phyloP scores from a whole-genome alignment of 345 rosid species.

The Gossypium arboreum region DNA sequence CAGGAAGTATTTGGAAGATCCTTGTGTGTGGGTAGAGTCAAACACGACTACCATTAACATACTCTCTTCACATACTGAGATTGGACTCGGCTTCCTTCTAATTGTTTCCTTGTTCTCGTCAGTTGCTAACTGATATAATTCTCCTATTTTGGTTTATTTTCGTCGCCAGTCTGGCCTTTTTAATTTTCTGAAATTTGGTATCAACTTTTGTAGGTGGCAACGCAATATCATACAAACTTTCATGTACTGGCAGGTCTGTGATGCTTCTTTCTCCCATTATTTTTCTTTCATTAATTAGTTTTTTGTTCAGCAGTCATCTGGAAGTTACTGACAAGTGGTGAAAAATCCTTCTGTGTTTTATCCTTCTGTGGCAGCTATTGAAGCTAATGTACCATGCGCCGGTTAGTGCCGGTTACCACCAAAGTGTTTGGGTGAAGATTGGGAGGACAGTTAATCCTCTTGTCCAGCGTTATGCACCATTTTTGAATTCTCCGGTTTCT shows the following conservation, averaged over 20 bases:
- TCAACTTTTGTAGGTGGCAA: constrained; percentile 70
- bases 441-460: not conserved
- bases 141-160: not conserved
- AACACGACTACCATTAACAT: constrained; percentile 77
- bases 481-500: not conserved
- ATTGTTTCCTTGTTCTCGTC: constrained; percentile 75
- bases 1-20: constrained; percentile 90
- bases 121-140: constrained; percentile 24
- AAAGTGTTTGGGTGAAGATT: not conserved
- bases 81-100: constrained; percentile 83
- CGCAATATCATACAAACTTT: constrained; percentile 88
- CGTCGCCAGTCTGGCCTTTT: not conserved
- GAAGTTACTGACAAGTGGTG: not conserved
- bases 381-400: not conserved
- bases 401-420: not conserved
- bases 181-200: not conserved
- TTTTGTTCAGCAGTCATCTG: not conserved
- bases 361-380: not conserved
- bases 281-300: not conserved
- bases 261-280: not conserved
- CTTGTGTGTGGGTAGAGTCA: constrained; percentile 96
- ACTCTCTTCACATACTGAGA: constrained; percentile 84
- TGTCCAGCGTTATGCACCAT: not conserved
- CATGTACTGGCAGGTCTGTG: constrained; percentile 95
- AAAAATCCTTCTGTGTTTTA: not conserved